Evolutionary conservation across 192 early-diverging fungal genomes (phyloP).

Genomic region (Podochytrium sp.): DNA sequence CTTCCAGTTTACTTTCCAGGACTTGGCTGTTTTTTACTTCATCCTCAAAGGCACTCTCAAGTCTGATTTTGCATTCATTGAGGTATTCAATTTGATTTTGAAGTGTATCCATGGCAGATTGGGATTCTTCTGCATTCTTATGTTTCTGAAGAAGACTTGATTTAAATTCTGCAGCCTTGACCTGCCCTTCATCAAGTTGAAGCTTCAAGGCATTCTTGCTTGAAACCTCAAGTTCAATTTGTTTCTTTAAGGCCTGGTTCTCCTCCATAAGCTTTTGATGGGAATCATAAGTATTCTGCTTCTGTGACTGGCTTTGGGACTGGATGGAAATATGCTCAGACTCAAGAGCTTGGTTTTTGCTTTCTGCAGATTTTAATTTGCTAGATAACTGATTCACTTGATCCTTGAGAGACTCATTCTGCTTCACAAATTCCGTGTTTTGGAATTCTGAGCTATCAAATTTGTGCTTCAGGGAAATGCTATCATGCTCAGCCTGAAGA

Average conservation of each 20-base stretch:
- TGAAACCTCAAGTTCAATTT: neutral
- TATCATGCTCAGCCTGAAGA: neutral
- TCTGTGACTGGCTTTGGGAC: neutral
- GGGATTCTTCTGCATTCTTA: too few relatives aligned
- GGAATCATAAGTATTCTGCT: neutral
- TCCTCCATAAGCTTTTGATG: neutral
- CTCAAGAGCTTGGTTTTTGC: neutral
- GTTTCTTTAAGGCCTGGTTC: neutral
- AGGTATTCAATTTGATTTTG: neutral
- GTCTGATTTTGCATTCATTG: neutral
- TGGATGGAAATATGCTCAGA: neutral
- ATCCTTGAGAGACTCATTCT: neutral
- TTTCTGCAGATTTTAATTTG: neutral
- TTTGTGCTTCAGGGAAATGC: neutral
- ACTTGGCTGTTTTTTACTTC: neutral
- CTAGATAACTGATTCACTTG: neutral
- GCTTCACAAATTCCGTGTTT: neutral
- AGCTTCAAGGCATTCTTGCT: too few relatives aligned
- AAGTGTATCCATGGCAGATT: too few relatives aligned
- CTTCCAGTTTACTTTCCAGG: slow-evolving; percentile 3
- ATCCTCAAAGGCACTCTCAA: neutral
- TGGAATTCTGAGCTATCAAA: neutral
- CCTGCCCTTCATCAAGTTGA: too few relatives aligned
- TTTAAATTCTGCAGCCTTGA: too few relatives aligned
- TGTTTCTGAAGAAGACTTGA: too few relatives aligned